These are phyloP conservation scores for Crucihimalaya himalaica DNA, from an alignment of 345 rosid genomes.

Conservation along the genomic window DNA sequence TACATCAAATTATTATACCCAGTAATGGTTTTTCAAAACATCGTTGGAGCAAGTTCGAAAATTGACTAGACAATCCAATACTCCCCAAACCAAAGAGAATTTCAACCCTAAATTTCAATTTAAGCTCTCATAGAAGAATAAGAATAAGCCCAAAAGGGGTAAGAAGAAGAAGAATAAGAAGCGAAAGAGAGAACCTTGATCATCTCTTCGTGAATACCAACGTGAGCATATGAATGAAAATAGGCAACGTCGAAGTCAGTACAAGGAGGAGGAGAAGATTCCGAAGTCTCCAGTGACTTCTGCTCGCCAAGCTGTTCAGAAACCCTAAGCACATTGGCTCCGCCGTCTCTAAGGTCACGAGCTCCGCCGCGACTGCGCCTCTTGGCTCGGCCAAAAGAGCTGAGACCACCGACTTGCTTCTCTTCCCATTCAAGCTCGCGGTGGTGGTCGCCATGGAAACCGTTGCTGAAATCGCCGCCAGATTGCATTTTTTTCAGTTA, in stretches of 20 bases:
- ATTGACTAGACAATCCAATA: background rate
- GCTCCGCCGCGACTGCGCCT: constrained; percentile 38
- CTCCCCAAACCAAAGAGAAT: background rate
- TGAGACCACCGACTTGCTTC: constrained; percentile 17
- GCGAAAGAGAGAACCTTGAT: constrained; percentile 56
- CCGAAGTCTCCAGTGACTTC: constrained; percentile 24
- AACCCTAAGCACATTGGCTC: constrained; percentile 51
- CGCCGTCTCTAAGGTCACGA: constrained; percentile 29
- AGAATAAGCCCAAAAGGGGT: background rate
- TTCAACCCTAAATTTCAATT: background rate
- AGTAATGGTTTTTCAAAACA: background rate
- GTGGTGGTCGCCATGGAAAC: constrained; percentile 53
- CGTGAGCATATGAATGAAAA: constrained; percentile 87
- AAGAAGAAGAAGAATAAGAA: background rate
- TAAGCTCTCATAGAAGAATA: background rate
- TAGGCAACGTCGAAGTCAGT: constrained; percentile 93
- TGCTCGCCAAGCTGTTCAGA: constrained; percentile 41
- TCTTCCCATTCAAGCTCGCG: constrained; percentile 38
- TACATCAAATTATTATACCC: background rate
- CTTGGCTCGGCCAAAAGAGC: constrained; percentile 31
- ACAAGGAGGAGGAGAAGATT: constrained; percentile 46
- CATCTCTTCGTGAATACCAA: constrained; percentile 97
- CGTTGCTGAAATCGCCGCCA: constrained; percentile 51
- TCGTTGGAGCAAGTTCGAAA: constrained; percentile 1
- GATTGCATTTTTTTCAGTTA: constrained; percentile 50